Base-by-base conservation (phyloP, 1,284 basidiomycete genomes). In the Omphalotus olearius region DNA sequence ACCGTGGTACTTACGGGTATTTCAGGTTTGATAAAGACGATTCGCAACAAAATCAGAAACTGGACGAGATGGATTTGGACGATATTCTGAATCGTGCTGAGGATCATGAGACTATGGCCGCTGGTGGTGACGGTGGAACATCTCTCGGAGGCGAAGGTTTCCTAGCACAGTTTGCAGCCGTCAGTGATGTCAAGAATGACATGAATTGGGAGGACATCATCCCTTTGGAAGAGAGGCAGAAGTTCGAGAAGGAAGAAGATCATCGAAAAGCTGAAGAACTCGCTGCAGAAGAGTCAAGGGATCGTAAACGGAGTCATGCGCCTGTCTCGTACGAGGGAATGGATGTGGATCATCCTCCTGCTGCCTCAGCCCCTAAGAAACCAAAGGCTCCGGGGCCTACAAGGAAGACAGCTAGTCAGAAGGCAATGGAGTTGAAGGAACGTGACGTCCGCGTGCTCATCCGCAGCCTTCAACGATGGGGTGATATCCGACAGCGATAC, bases 171-270 rank as follows among this genome's bases (percentile, higher is more conserved):
- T 97, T 99, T 65, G 95, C 94, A 4, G 90, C 91, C 49, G 92
- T 99, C 58, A 96, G 93, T 68, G 97, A 99, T 69, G 88, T 99
- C 65, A 98, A 98, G 79, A 93, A 95, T 64, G 93, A 96, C 70
- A 91, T 98, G 78, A 92, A 75, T 65, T 99, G 97, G 97, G 97
- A 99, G 65, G 97, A 99, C 60, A 99, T 99, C 65, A 99, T 99
- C 60, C 97, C 97, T 6, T 70, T 90, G 10, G 93, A 96, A 36
- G 93, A 95, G 63, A 88, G 97, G 6, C 85, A 89, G 66, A 86
- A 85, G 67, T 83, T 88, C 45, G 91, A 95, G 57, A 80, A 83
- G 45, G 92, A 94, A 59, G 92, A 93, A 58, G 89, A 85, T 59
- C 80, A 84, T 56, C 74, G 78, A 50, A 83, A 81, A 63, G 79